Base-by-base conservation (phyloP, 106 monocot genomes). In the Dendrobium nobile region DNA sequence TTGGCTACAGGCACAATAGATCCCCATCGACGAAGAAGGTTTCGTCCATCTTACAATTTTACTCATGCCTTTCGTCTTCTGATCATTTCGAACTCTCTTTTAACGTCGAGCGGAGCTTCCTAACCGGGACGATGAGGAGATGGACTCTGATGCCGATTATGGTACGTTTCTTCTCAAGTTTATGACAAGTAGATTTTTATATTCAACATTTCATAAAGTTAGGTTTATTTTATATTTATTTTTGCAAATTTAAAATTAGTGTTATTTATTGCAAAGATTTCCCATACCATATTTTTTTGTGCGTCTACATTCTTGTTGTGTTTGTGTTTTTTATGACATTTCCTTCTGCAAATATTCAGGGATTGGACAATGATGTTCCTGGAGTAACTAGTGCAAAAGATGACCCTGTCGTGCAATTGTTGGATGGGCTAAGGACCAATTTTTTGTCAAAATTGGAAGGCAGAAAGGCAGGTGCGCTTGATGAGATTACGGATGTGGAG, bases 1-100 rank as follows among this genome's bases (percentile, higher is more conserved):
- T 31, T 31, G 31, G 31, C 31, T 31, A 31, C 31, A 31, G 1
- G 31, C 87, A 86, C 18, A 92, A 31, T 31, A 94, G 73, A 88
- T 93, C 28, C 70, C 80, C 24, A n/a, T 96, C 70, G 96, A 96
- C 51, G 96, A 92, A 40, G 96, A 96, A 87, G 93, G 90, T 87
- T 37, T 2, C n/a, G 7, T 24, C 6, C 75, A 17, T 58, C 75
- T 15, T 11, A 20, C 72, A 7, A 41, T 22, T 79, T 37, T 76
- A 18, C 47, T 59, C 37, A 7, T 27, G 72, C 8, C 43, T 13
- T 74, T 22, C 45, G 11, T 58, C 55, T 56, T 47, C 4, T 76
- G 26, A 13, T 24, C 76, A 48, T 76, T 76, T 5, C 48, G 2
- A 41, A 7, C 4, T 76, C 47, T 48, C 48, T 4, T 26, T 76